Base-by-base conservation (phyloP, 163 green algal species). In the Scenedesmus sp. region DNA sequence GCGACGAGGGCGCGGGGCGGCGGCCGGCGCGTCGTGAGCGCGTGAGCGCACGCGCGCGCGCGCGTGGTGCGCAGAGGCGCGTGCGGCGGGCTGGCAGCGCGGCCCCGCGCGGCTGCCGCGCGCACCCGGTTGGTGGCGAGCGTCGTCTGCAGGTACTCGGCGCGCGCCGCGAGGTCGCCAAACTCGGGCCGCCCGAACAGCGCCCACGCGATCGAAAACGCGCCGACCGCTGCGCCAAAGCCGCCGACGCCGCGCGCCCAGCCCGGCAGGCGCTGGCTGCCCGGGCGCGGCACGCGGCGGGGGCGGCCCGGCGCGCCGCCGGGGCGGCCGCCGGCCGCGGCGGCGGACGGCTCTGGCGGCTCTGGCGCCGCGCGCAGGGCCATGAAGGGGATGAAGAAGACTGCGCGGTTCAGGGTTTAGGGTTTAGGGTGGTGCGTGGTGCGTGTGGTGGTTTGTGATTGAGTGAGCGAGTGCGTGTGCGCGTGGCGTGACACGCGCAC, bases 331-430 rank as follows among this genome's bases (percentile, higher is more conserved):
- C 79, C 22, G 92, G 42, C 45, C 69, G 7, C 63, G 14, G 56
- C 58, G 70, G 20, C 28, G n/a, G 47, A 36, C 28, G 60, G 36
- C 39, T 64, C 29, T 47, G 69, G 47, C 20, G 83, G 82, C 56
- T 90, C 85, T 33, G 82, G 85, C 3, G 65, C 80, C n/a, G 92
- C 83, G 3, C 94, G 73, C 33, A 95, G 60, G 0, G 93, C 92
- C 72, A 98, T 88, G 87, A 93, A 97, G n/a, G 93, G 88, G 18
- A 96, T 90, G 69, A 95, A 92, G 81, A 97, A 97, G 3, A 96
- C 83, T n/a, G n/a, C n/a, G n/a, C n/a, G n/a, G n/a, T n/a, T n/a
- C n/a, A n/a, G n/a, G n/a, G n/a, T n/a, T n/a, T n/a, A n/a, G n/a
- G n/a, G n/a, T n/a, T n/a, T n/a, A n/a, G n/a, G n/a, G n/a, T n/a